Evolutionary conservation across 352 stramenopile genomes (phyloP), one percentile per base, ranked within the genome.

Genomic region (Nothophytophthora sp.): DNA sequence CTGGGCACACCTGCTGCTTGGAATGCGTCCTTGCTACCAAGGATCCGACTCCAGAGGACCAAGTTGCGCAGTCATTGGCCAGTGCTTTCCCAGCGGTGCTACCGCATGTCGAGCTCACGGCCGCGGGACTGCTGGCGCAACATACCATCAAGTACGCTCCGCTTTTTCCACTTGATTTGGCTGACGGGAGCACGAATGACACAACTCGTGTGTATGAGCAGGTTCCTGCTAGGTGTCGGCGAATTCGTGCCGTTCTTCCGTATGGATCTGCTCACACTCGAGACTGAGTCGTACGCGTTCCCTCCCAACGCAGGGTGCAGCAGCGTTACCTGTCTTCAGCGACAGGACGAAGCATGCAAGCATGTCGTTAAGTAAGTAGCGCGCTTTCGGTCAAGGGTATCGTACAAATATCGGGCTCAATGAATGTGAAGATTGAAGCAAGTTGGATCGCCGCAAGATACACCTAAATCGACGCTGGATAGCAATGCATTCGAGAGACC

Each of bases 241-340:
- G 61, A 79, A 18, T 62, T 79, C 13, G 66, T 80, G 43, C 70
- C 70, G 12, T 73, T 66, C 45, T 76, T 67, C 51, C 40, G 46
- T 2, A 28, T 80, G 20, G 59, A 80, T 33, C 18, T 72, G 46
- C 55, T 69, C 43, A 63, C 54, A 16, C 60, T 76, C 35, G 58
- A 72, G 41, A 55, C 73, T 16, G 62, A 76, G 30, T 73, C 70
- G 23, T 76, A 50, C 35, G 50, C 66, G 27, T 74, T 76, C 34
- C 36, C 62, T 3, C 55, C 60, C 3, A 69, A 66, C 32, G 40
- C 41, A 0, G 34, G 12, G 15, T 79, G 70, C 22, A n/a, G 30
- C 23, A 74, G 59, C 40, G 25, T 37, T 0, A 30, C 44, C 18
- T 80, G 70, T 28, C 36, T 46, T 18, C 50, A 76, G 50, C 57